These are phyloP conservation scores for Linum usitatissimum DNA, from an alignment of 345 rosid species.

Conservation along the genomic window DNA sequence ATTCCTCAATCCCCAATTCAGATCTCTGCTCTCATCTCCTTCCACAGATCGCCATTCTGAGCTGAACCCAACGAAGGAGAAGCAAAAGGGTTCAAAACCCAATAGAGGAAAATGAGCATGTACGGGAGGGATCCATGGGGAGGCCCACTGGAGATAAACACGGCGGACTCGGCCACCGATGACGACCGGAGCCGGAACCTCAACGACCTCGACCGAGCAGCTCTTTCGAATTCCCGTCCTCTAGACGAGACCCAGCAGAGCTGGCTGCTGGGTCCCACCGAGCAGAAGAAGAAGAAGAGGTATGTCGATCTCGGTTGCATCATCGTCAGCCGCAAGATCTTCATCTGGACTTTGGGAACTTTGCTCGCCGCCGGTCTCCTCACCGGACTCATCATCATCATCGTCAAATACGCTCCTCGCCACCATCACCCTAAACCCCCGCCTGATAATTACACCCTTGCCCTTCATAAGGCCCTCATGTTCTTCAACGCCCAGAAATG, in stretches of 20 bases:
- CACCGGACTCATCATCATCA: slow-evolving; percentile 63
- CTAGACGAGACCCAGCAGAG: slow-evolving; percentile 98
- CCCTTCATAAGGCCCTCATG: slow-evolving; percentile 90
- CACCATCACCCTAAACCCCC: slow-evolving; percentile 43
- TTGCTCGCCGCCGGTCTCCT: slow-evolving; percentile 42
- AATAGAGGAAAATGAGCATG: slow-evolving; percentile 31
- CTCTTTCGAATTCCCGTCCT: slow-evolving; percentile 46
- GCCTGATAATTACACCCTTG: slow-evolving; percentile 81
- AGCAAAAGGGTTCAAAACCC: background rate
- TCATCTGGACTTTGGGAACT: slow-evolving; percentile 79
- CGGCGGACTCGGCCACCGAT: slow-evolving; percentile 93
- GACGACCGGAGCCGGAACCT: slow-evolving; percentile 86
- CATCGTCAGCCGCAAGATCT: slow-evolving; percentile 94
- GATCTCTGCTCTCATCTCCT: background rate
- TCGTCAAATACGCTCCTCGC: slow-evolving; percentile 80
- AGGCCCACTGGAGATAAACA: slow-evolving; percentile 84
- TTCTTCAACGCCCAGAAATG: slow-evolving; percentile 96
- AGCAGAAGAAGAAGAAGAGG: slow-evolving; percentile 89
- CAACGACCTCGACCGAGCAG: slow-evolving; percentile 74
- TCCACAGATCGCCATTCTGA: background rate
- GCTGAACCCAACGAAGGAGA: background rate
- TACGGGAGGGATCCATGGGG: slow-evolving; percentile 99
- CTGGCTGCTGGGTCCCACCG: slow-evolving; percentile 87
- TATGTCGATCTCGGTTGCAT: slow-evolving; percentile 93
- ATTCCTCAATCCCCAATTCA: background rate